Conservation (phyloP, 495 filamentous ascomycete species). For the Penicillium arizonense region DNA sequence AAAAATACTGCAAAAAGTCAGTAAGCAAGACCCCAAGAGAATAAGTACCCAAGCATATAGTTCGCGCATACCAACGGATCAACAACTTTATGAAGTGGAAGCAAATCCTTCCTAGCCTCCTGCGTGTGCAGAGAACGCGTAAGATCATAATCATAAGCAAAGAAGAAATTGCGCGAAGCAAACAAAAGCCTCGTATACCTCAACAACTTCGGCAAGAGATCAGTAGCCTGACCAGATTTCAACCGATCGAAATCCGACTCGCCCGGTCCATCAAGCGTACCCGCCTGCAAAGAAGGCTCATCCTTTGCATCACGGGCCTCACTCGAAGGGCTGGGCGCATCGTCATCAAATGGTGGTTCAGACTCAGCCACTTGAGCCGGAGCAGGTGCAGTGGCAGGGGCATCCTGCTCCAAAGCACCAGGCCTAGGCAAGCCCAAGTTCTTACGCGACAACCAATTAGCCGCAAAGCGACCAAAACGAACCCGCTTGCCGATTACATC, state of each 20-base stretch:
- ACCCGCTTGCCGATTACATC: constrained; percentile 79
- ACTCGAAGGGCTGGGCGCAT: constrained; percentile 11
- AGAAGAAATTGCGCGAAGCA: constrained; percentile 82
- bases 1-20: constrained; percentile 65
- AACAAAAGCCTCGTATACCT: constrained; percentile 79
- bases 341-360: constrained; percentile 24
- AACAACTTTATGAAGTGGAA: constrained; percentile 68
- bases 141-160: constrained; percentile 87
- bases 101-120: constrained; percentile 31
- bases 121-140: constrained; percentile 62
- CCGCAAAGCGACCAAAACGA: constrained; percentile 81
- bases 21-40: constrained; percentile 15
- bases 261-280: constrained; percentile 20
- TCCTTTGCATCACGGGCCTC: constrained; percentile 13
- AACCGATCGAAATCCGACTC: constrained; percentile 33
- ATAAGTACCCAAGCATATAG: background rate
- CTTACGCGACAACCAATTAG: constrained; percentile 82
- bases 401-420: constrained; percentile 26
- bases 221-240: constrained; percentile 25
- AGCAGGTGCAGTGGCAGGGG: background rate
- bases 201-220: constrained; percentile 80
- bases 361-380: background rate
- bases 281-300: constrained; percentile 1
- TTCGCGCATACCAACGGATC: constrained; percentile 62
- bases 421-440: constrained; percentile 61